Base-by-base conservation (phyloP, 2,329 filamentous ascomycete genomes). In the Microcyclosporella mali region DNA sequence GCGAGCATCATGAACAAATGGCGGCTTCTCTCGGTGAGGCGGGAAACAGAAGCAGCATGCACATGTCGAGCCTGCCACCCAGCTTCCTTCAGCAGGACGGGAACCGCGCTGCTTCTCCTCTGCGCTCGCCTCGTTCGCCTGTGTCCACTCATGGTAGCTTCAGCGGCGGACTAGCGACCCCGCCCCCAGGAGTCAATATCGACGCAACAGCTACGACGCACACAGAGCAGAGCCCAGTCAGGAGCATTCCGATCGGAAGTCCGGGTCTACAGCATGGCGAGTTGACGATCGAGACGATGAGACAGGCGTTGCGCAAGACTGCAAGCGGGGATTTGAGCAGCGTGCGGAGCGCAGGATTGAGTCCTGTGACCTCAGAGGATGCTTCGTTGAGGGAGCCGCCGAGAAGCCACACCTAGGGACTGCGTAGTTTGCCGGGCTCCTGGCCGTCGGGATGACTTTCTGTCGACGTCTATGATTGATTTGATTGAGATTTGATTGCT, bases 271-370 rank as follows among this genome's bases (percentile, higher is more conserved):
- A 71, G 47, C 74, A 72, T 34, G 78, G 81, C 18, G 89, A 95
- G 50, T 70, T 95, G 46, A 88, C 85, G 46, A 85, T 95, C 52
- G 88, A 95, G 71, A 95, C 89, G 3, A 94, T 95, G 89, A 77
- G 83, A 40, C 88, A 95, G 66, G 89, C 88, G 12, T 70, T 95
- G 59, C 75, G 85, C 60, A 83, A 86, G 64, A 94, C 88, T 11
- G 86, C 82, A 33, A 95, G 88, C 65, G 79, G 84, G 14, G 90
- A 95, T 61, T 68, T 95, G 44, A 50, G 64, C 15, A 68, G 67
- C 37, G 63, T 68, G 30, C 40, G 57, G 50, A 40, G 66, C 58
- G 49, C 60, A 16, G 55, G 45, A 1, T 52, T 56, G 51, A 56
- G 53, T 30, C 56, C 56, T 10, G 52, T 56, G 36, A 50, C 47